Evolutionary conservation across 2,329 filamentous ascomycete genomes (phyloP).

Genomic region (Decorospora gaudefroyi): DNA sequence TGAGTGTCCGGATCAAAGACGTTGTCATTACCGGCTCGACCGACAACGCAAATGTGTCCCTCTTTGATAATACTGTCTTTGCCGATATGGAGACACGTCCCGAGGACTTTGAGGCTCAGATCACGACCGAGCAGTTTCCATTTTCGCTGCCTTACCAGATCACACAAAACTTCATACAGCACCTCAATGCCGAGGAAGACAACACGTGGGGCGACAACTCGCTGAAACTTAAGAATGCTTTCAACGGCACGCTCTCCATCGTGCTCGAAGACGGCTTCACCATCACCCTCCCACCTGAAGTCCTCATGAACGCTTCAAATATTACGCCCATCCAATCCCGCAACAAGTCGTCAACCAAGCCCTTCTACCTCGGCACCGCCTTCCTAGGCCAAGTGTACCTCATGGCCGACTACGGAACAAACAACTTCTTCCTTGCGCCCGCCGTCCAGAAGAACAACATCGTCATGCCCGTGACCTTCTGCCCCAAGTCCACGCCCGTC

Average conservation of each 20-base stretch:
- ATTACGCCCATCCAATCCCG: slow-evolving; percentile 45
- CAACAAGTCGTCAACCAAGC: slow-evolving; percentile 31
- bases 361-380: slow-evolving; percentile 48
- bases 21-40: slow-evolving; percentile 45
- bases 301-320: slow-evolving; percentile 47
- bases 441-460: slow-evolving; percentile 48
- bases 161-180: slow-evolving; percentile 48
- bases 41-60: slow-evolving; percentile 40
- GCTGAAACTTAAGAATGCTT: slow-evolving; percentile 44
- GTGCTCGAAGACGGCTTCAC: slow-evolving; percentile 49
- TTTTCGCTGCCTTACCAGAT: slow-evolving; percentile 49
- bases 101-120: slow-evolving; percentile 46
- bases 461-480: slow-evolving; percentile 51
- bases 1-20: slow-evolving; percentile 49
- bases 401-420: slow-evolving; percentile 50
- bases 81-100: slow-evolving; percentile 39
- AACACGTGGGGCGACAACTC: slow-evolving; percentile 48
- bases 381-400: slow-evolving; percentile 53
- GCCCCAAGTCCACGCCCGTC: slow-evolving; percentile 45
- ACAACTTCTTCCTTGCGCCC: slow-evolving; percentile 49
- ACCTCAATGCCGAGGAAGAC: slow-evolving; percentile 42
- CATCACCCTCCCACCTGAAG: slow-evolving; percentile 47
- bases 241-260: slow-evolving; percentile 50
- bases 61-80: slow-evolving; percentile 42
- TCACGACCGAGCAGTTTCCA: slow-evolving; percentile 52